phyloP scores from a whole-genome alignment of 345 rosid species.

The Aquilaria malaccensis region DNA sequence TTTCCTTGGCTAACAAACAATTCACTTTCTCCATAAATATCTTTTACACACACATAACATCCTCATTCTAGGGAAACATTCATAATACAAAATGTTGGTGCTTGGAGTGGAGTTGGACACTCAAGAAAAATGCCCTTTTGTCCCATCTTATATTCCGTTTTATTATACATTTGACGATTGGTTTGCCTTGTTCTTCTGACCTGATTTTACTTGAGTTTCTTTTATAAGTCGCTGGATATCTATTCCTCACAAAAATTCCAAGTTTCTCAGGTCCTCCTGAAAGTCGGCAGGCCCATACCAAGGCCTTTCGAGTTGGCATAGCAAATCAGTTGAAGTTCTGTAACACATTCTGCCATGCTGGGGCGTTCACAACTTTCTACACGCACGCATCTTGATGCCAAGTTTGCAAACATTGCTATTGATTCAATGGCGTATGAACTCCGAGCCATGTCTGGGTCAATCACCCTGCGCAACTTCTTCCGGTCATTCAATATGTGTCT shows the following conservation, averaged over 20 bases:
- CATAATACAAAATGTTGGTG: too few relatives aligned
- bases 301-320: constrained; percentile 65
- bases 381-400: constrained; percentile 93
- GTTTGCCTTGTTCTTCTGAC: too few relatives aligned
- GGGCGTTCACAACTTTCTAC: constrained; percentile 84
- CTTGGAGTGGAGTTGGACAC: too few relatives aligned
- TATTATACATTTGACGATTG: too few relatives aligned
- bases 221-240: not conserved
- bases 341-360: constrained; percentile 69
- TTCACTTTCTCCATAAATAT: too few relatives aligned
- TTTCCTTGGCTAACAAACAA: too few relatives aligned
- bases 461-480: constrained; percentile 71
- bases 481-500: constrained; percentile 66
- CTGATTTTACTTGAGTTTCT: too few relatives aligned
- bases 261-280: constrained; percentile 42
- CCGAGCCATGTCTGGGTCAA: constrained; percentile 73
- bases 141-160: too few relatives aligned
- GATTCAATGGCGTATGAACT: constrained; percentile 76
- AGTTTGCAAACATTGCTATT: constrained; percentile 76
- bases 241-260: constrained; percentile 12
- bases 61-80: too few relatives aligned
- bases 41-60: too few relatives aligned
- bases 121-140: too few relatives aligned
- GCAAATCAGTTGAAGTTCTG: constrained; percentile 71
- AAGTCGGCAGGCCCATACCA: constrained; percentile 41